Conservation (phyloP, 2,329 filamentous ascomycete genomes). For the Cadophora luteo-olivacea region DNA sequence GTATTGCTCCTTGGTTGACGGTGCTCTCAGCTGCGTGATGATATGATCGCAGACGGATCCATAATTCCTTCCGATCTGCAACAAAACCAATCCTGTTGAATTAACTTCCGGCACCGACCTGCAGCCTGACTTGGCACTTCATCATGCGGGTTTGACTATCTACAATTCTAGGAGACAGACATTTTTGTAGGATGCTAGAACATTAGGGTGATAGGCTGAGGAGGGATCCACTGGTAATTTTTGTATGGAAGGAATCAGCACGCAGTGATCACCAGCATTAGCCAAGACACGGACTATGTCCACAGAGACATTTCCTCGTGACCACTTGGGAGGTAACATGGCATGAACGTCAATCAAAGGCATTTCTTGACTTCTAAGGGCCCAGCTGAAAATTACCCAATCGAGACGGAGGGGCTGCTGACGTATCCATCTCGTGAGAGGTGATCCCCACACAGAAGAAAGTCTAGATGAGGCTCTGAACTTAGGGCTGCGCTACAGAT, state of each 20-base stretch:
- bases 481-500: neutral
- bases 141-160: neutral
- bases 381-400: neutral
- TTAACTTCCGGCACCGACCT: slow-evolving; percentile 3
- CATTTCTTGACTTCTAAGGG: no score
- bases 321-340: no score
- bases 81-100: slow-evolving; percentile 4
- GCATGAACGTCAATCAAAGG: no score
- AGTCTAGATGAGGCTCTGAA: slow-evolving; percentile 7
- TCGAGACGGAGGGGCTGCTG: neutral
- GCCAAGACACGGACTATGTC: no score
- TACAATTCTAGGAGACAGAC: neutral
- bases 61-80: slow-evolving; percentile 10
- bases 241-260: no score
- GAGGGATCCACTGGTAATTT: no score
- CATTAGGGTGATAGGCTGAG: no score
- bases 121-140: slow-evolving; percentile 1
- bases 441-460: neutral
- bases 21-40: no score
- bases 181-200: neutral
- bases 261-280: no score
- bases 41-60: neutral
- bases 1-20: no score
- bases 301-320: no score
- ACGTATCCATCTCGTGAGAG: neutral